A percentile compares a stretch with the other conserved stretches of the same genome.
These are phyloP conservation scores for Bothriochloa decipiens DNA, from an alignment of 176 grass and related monocot genomes.

Conservation along the genomic window DNA sequence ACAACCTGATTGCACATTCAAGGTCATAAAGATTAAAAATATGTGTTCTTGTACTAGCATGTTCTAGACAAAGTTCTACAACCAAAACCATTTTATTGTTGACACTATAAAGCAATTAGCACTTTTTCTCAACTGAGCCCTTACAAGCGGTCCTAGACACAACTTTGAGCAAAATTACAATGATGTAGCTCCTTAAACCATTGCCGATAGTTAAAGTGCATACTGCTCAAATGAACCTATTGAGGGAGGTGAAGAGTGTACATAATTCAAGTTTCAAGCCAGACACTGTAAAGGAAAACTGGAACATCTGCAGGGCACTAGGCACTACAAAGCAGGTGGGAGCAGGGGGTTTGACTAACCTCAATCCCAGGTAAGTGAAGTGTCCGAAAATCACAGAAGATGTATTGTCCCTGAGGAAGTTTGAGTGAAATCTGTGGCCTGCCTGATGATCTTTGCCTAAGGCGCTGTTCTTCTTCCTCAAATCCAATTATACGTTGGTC, in stretches of 20 bases:
- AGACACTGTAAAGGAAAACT: background rate
- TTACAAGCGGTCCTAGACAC: background rate
- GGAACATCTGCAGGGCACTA: background rate
- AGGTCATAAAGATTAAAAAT: background rate
- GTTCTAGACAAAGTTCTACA: background rate
- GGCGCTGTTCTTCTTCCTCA: conserved; percentile 83
- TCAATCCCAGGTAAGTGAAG: conserved; percentile 80
- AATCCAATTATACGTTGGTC: conserved; percentile 88
- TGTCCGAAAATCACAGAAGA: conserved; percentile 85
- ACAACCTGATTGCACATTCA: background rate
- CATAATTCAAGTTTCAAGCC: conserved; percentile 31
- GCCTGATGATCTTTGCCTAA: conserved; percentile 60
- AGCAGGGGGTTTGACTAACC: conserved; percentile 49
- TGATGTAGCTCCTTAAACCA: conserved; percentile 10
- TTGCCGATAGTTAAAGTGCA: background rate
- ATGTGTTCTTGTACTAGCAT: background rate
- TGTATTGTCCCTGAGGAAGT: conserved; percentile 84
- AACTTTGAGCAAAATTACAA: background rate
- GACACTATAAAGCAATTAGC: conserved; percentile 1
- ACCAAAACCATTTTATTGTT: background rate
- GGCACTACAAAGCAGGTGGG: background rate
- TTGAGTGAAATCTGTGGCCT: conserved; percentile 61
- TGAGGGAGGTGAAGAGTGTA: background rate
- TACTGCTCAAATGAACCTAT: conserved; percentile 9
- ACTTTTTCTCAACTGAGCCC: background rate